phyloP scores from a whole-genome alignment of 148 eudicot species.

The Rhododendron griersonianum region DNA sequence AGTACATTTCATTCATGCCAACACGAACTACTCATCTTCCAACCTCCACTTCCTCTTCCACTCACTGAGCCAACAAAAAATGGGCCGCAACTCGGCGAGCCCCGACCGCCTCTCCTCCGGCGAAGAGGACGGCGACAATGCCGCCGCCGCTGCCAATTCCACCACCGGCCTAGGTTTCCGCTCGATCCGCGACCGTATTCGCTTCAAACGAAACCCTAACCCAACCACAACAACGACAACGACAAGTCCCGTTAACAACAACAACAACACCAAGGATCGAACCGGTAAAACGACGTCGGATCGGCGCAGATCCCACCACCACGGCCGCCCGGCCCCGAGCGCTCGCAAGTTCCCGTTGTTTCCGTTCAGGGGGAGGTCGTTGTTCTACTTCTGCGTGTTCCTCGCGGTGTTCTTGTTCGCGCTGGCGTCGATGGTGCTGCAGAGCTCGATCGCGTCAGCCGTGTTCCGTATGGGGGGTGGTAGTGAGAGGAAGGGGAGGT shows the following conservation, averaged over 20 bases:
- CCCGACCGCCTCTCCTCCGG: slow-evolving; percentile 19
- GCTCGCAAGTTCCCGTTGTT: slow-evolving; percentile 34
- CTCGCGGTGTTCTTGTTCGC: slow-evolving; percentile 60
- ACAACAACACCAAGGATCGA: slow-evolving; percentile 8
- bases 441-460: slow-evolving; percentile 61
- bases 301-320: slow-evolving; percentile 43
- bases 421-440: slow-evolving; percentile 67
- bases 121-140: slow-evolving; percentile 14
- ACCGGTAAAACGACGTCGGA: slow-evolving; percentile 26
- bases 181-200: slow-evolving; percentile 59
- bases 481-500: slow-evolving; percentile 27
- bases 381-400: slow-evolving; percentile 51
- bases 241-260: neutral
- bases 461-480: slow-evolving; percentile 40
- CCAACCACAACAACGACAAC: neutral
- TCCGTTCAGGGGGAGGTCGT: slow-evolving; percentile 47
- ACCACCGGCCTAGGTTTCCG: slow-evolving; percentile 41
- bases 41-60: neutral
- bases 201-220: slow-evolving; percentile 51
- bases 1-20: slow-evolving; percentile 5
- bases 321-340: slow-evolving; percentile 16
- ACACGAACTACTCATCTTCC: neutral
- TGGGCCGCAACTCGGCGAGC: slow-evolving; percentile 29
- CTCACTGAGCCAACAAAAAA: slow-evolving; percentile 1
- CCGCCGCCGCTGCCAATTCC: neutral